Conservation (phyloP, 2,329 filamentous ascomycete species). For the Stachybotrys elegans region DNA sequence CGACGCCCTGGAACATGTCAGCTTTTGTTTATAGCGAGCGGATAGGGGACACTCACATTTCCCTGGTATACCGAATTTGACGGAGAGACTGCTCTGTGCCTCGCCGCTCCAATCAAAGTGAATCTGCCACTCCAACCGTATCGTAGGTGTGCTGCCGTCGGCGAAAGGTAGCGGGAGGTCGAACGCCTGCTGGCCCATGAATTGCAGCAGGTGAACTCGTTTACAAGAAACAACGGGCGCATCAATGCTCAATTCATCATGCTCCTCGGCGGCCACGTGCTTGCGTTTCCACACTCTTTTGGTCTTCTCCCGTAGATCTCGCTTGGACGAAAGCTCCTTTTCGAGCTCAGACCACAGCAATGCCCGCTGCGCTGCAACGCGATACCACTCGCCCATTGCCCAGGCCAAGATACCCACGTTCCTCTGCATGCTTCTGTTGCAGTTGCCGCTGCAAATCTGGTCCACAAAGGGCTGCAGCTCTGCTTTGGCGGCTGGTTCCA, state of each 20-base stretch:
- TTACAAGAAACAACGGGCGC: constrained; percentile 7
- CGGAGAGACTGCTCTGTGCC: constrained; percentile 52
- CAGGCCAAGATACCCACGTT: constrained; percentile 59
- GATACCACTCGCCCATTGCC: constrained; percentile 66
- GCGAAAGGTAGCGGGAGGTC: constrained; percentile 35
- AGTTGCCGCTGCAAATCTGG: constrained; percentile 30
- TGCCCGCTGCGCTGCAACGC: constrained; percentile 54
- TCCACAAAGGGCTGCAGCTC: constrained; percentile 54
- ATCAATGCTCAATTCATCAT: constrained; percentile 6
- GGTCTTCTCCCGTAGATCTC: constrained; percentile 17
- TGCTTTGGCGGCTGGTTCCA: constrained; percentile 52
- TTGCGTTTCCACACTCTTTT: constrained; percentile 18
- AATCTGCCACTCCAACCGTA: constrained; percentile 59
- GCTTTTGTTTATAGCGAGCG: constrained; percentile 9
- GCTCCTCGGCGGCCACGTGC: constrained; percentile 16
- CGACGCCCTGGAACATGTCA: constrained; percentile 47
- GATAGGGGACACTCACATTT: constrained; percentile 50
- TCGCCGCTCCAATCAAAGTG: constrained; percentile 70
- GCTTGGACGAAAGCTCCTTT: constrained; percentile 33
- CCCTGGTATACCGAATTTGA: constrained; percentile 51
- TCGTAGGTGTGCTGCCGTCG: constrained; percentile 28
- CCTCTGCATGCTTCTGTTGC: constrained; percentile 40
- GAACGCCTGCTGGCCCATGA: constrained; percentile 47
- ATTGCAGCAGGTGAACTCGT: constrained; percentile 43
- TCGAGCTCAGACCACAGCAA: constrained; percentile 57